These are phyloP conservation scores for Cyathus striatus DNA, from an alignment of 768 basidiomycete species.

Conservation along the genomic window DNA sequence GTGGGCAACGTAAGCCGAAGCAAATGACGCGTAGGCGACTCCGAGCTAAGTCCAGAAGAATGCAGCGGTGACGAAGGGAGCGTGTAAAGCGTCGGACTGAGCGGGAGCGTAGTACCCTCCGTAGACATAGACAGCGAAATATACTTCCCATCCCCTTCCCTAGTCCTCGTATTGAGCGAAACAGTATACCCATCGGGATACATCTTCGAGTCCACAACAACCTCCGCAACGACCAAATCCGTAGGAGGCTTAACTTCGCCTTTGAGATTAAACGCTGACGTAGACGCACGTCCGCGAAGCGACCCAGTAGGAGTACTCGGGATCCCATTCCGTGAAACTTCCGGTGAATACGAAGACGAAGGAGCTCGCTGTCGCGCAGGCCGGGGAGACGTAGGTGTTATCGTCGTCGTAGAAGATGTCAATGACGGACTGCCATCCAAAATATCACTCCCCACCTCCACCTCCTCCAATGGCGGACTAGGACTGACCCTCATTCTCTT, in stretches of 20 bases:
- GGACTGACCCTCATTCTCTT: conserved; percentile 30
- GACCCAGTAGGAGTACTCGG: conserved; percentile 3
- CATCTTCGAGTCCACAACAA: conserved; percentile 77
- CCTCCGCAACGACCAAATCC: conserved; percentile 74
- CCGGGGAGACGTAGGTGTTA: neutral
- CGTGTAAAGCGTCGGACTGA: conserved; percentile 60
- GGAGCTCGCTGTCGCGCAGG: too few relatives aligned
- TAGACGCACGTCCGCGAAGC: conserved; percentile 33
- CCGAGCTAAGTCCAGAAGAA: conserved; percentile 54
- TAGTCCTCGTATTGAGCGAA: conserved; percentile 35
- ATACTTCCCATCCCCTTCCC: conserved; percentile 12
- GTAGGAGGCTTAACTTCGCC: conserved; percentile 56
- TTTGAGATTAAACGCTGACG: conserved; percentile 52
- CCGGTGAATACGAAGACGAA: neutral
- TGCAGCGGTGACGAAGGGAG: conserved; percentile 81
- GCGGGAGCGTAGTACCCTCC: conserved; percentile 32
- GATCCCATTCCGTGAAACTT: conserved; percentile 18
- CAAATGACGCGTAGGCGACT: conserved; percentile 66
- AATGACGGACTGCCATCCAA: neutral
- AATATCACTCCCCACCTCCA: too few relatives aligned
- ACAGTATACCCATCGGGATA: conserved; percentile 75
- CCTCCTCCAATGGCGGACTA: conserved; percentile 16
- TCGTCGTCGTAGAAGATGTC: neutral
- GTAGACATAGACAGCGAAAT: neutral
- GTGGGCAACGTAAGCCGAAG: conserved; percentile 78